Evolutionary conservation across 306 rosid genomes (phyloP).

Genomic region (Quercus mongolica): DNA sequence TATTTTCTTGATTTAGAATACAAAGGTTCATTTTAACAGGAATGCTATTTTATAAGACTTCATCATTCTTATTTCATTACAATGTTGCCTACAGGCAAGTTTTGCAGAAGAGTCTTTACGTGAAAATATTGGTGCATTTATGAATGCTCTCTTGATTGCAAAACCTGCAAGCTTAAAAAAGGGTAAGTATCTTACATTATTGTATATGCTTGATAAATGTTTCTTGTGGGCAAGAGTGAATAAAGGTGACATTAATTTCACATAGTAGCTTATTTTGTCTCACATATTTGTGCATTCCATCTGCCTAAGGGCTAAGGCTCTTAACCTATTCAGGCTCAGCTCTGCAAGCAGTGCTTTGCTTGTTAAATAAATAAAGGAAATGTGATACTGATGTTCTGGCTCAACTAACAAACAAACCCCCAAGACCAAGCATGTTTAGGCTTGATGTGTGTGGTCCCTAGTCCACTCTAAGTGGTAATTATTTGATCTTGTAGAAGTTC

Average conservation of each 20-base stretch:
- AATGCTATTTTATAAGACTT: slow-evolving; percentile 3
- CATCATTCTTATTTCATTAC: neutral
- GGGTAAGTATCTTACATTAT: slow-evolving; percentile 51
- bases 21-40: slow-evolving; percentile 8
- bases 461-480: neutral
- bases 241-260: neutral
- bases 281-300: neutral
- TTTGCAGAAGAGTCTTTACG: slow-evolving; percentile 68
- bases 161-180: slow-evolving; percentile 92
- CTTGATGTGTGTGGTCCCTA: neutral
- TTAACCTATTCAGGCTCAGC: neutral
- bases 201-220: neutral
- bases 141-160: slow-evolving; percentile 80
- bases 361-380: neutral
- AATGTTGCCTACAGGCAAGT: slow-evolving; percentile 58
- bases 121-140: slow-evolving; percentile 93
- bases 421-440: neutral
- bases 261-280: neutral
- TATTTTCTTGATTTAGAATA: slow-evolving; percentile 12
- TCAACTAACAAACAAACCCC: neutral
- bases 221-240: neutral
- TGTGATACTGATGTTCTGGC: neutral
- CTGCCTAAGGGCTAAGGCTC: neutral
- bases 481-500: neutral
- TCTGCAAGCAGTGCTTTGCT: neutral